Conservation (phyloP, 768 basidiomycete species). For the Lanmaoa rubissima region DNA sequence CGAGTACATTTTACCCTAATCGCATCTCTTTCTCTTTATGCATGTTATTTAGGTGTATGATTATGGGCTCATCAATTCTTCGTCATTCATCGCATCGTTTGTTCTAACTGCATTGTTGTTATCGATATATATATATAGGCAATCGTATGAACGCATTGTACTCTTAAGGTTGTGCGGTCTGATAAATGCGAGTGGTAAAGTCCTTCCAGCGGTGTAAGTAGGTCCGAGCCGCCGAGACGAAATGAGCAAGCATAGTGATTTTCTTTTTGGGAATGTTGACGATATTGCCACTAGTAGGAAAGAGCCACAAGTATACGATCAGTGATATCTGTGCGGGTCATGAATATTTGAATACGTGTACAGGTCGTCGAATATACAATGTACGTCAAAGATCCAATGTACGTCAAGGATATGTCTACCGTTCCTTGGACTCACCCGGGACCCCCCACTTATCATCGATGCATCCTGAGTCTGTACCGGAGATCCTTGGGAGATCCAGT, state of each 20-base stretch:
- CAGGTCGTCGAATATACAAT: conserved; percentile 7
- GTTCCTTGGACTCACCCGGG: background rate
- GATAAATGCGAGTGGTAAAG: background rate
- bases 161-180: background rate
- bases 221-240: background rate
- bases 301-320: background rate
- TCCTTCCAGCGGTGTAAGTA: background rate
- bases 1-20: conserved; percentile 7
- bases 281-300: background rate
- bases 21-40: background rate
- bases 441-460: background rate
- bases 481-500: background rate
- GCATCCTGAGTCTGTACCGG: background rate
- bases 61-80: conserved; percentile 5
- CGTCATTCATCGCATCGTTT: background rate
- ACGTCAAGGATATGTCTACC: background rate
- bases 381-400: background rate
- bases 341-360: conserved; percentile 3
- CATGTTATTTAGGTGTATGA: conserved; percentile 23
- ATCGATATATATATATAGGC: conserved; percentile 29
- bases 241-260: too few species aligned
- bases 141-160: conserved; percentile 13
- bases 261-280: too few species aligned
- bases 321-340: background rate
- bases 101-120: conserved; percentile 12